Evolutionary conservation across 2,329 filamentous ascomycete species (phyloP).

Genomic region (Dendrostoma leiphaemia): DNA sequence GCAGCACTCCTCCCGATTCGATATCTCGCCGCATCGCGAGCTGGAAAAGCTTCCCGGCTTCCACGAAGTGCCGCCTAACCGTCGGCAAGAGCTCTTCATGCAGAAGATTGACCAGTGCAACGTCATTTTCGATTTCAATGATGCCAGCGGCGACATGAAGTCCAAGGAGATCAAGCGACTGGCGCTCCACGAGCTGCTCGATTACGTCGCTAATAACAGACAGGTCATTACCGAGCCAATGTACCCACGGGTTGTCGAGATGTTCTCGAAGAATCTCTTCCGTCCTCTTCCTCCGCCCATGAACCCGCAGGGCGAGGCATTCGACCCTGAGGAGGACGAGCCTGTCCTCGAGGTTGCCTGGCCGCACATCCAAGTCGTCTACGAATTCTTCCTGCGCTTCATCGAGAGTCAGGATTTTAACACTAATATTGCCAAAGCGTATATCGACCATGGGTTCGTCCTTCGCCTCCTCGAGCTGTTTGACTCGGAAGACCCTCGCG

Average conservation of each 20-base stretch:
- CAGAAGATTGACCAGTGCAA: conserved; percentile 99
- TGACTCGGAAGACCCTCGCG: conserved; percentile 94
- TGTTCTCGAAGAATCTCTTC: conserved; percentile 99
- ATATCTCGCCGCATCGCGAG: conserved; percentile 95
- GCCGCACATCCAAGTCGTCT: conserved; percentile 99
- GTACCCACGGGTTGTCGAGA: conserved; percentile 97
- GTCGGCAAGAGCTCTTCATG: conserved; percentile 96
- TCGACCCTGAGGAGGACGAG: conserved; percentile 97
- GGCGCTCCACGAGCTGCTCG: conserved; percentile 90
- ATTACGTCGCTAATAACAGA: conserved; percentile 97
- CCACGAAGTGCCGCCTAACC: conserved; percentile 93
- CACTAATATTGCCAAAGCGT: conserved; percentile 98
- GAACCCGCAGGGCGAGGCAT: conserved; percentile 96
- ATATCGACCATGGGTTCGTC: conserved; percentile 98
- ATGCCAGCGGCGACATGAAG: conserved; percentile 97
- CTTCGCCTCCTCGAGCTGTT: conserved; percentile 96
- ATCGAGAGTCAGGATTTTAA: conserved; percentile 99
- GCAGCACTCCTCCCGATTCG: conserved; percentile 96
- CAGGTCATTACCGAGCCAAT: conserved; percentile 98
- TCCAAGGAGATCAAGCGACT: conserved; percentile 99
- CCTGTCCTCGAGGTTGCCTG: conserved; percentile 97
- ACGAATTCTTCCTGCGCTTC: conserved; percentile 98
- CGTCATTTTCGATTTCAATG: conserved; percentile 99
- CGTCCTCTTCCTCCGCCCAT: conserved; percentile 94
- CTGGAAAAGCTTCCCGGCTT: conserved; percentile 97